Conservation (phyloP, 2,329 filamentous ascomycete species). For the Magnaporthales sp. region DNA sequence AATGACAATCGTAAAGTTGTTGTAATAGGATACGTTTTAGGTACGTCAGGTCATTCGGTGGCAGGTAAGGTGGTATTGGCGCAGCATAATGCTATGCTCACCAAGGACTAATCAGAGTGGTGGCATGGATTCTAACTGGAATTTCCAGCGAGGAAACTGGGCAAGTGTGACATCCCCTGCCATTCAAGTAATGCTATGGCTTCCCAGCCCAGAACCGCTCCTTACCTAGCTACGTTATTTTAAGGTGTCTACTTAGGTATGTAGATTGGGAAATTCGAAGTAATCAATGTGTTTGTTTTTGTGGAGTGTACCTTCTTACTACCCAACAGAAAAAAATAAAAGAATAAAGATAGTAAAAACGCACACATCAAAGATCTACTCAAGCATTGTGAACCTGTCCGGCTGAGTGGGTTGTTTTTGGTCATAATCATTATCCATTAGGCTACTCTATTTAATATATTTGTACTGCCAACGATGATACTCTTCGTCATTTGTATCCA, state of each 20-base stretch:
- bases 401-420: not conserved
- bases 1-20: not conserved
- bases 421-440: not conserved
- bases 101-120: not conserved
- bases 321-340: not conserved
- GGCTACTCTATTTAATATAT: not conserved
- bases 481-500: not conserved
- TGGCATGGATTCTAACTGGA: not conserved
- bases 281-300: too few relatives aligned
- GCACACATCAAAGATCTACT: not conserved
- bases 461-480: not conserved
- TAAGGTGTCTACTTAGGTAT: not conserved
- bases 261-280: not conserved
- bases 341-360: constrained; percentile 57
- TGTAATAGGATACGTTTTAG: not conserved
- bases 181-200: not conserved
- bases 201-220: not conserved
- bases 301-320: too few relatives aligned
- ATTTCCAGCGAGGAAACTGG: not conserved
- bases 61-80: not conserved
- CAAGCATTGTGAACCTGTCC: not conserved
- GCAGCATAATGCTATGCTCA: not conserved
- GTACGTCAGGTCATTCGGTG: too few relatives aligned
- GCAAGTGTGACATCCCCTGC: not conserved
- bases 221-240: too few relatives aligned